Conservation (phyloP, 441 rosid species). For the Macaranga tanarius region DNA sequence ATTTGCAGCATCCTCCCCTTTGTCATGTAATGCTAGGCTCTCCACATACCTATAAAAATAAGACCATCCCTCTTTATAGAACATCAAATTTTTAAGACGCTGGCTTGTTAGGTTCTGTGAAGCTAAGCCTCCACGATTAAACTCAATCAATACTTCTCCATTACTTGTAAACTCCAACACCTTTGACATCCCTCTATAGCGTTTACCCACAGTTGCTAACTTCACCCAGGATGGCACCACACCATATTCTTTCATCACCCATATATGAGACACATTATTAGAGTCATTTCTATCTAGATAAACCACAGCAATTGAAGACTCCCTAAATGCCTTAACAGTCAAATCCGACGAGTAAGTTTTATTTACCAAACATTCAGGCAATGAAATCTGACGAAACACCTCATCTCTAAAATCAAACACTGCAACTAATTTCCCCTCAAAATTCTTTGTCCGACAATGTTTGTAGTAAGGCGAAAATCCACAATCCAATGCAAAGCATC, state of each 20-base stretch:
- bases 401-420: constrained; percentile 27
- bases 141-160: constrained; percentile 5
- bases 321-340: constrained; percentile 11
- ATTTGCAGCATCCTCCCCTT: background rate
- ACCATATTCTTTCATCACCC: constrained; percentile 27
- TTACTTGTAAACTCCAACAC: constrained; percentile 22
- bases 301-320: constrained; percentile 18
- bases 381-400: constrained; percentile 15
- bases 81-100: background rate
- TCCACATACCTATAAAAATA: background rate
- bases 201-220: background rate
- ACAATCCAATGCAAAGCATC: constrained; percentile 25
- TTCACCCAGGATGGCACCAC: constrained; percentile 20
- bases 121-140: background rate
- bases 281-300: background rate
- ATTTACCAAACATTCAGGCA: constrained; percentile 23
- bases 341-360: background rate
- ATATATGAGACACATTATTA: background rate
- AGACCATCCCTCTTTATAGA: background rate
- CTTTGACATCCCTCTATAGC: background rate
- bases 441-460: background rate
- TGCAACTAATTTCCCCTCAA: background rate
- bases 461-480: background rate
- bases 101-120: background rate
- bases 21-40: constrained; percentile 6